These are phyloP conservation scores for Posidonia oceanica DNA, from an alignment of 116 monocot genomes.

Conservation along the genomic window DNA sequence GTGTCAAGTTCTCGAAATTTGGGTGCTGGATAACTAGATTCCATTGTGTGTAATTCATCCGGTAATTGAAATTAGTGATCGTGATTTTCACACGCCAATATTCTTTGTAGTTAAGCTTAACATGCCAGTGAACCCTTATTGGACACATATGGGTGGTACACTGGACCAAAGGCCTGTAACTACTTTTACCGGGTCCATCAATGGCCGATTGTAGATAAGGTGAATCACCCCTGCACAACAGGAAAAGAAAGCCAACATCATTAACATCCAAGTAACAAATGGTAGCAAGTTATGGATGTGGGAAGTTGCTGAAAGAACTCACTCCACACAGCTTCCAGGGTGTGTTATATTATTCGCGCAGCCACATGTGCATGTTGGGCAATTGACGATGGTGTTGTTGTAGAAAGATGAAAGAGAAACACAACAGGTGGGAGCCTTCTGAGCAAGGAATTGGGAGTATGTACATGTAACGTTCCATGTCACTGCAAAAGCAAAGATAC, in stretches of 20 bases:
- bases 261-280: neutral
- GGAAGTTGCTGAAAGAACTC: neutral
- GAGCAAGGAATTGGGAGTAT: slow-evolving; percentile 17
- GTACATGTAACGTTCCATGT: slow-evolving; percentile 28
- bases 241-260: neutral
- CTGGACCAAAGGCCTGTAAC: slow-evolving; percentile 16
- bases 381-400: slow-evolving; percentile 13
- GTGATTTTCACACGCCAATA: slow-evolving; percentile 44
- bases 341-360: slow-evolving; percentile 8
- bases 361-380: slow-evolving; percentile 18
- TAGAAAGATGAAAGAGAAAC: slow-evolving; percentile 33
- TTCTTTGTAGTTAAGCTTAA: slow-evolving; percentile 39
- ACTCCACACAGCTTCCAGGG: slow-evolving; percentile 14
- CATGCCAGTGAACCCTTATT: slow-evolving; percentile 39
- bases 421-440: slow-evolving; percentile 17
- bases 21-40: slow-evolving; percentile 40
- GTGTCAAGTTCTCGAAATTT: slow-evolving; percentile 12
- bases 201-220: slow-evolving; percentile 12
- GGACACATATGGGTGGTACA: slow-evolving; percentile 43
- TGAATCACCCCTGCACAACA: slow-evolving; percentile 11
- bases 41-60: slow-evolving; percentile 31
- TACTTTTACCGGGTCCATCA: slow-evolving; percentile 6
- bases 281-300: neutral
- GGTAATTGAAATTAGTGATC: slow-evolving; percentile 33
- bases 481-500: slow-evolving; percentile 11